These are phyloP conservation scores for Alternaria brassicae DNA, from an alignment of 2,329 filamentous ascomycete species.

Conservation along the genomic window DNA sequence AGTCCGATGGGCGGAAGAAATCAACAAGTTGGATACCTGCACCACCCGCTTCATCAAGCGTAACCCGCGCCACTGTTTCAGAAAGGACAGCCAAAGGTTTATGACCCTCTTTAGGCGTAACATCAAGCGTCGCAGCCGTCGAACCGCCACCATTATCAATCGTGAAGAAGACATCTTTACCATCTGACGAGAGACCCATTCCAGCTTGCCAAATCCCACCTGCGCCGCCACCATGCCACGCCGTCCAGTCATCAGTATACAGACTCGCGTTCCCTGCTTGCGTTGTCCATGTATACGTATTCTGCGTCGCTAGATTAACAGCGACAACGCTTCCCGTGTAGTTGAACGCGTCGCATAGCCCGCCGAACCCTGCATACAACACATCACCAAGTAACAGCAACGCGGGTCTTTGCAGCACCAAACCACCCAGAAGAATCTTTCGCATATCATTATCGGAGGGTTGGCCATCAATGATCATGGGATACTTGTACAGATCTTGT, in stretches of 20 bases:
- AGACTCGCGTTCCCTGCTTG: slow-evolving; percentile 19
- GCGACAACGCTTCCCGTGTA: slow-evolving; percentile 53
- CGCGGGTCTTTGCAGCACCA: slow-evolving; percentile 60
- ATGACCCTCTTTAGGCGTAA: slow-evolving; percentile 6
- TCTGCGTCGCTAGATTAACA: slow-evolving; percentile 23
- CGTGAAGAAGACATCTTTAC: slow-evolving; percentile 27
- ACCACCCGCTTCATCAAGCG: slow-evolving; percentile 10
- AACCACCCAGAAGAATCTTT: slow-evolving; percentile 62
- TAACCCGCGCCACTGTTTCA: slow-evolving; percentile 18
- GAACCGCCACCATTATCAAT: slow-evolving; percentile 22
- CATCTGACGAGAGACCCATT: slow-evolving; percentile 25
- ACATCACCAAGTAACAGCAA: slow-evolving; percentile 56
- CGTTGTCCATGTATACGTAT: slow-evolving; percentile 25
- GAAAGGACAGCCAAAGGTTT: slow-evolving; percentile 16
- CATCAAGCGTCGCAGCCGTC: slow-evolving; percentile 5
- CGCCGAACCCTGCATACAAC: slow-evolving; percentile 63
- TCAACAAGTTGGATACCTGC: slow-evolving; percentile 23
- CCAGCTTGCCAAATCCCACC: slow-evolving; percentile 30
- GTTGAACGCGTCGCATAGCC: slow-evolving; percentile 64
- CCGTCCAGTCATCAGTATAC: slow-evolving; percentile 26
- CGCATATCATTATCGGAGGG: slow-evolving; percentile 56
- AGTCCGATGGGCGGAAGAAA: slow-evolving; percentile 24
- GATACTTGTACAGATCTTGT: slow-evolving; percentile 54
- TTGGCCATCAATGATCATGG: slow-evolving; percentile 58
- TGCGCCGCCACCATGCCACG: slow-evolving; percentile 27